A percentile compares a stretch with the other conserved stretches of the same genome.
Conservation (phyloP, 2,329 filamentous ascomycete genomes). For the Xylaria sp. region DNA sequence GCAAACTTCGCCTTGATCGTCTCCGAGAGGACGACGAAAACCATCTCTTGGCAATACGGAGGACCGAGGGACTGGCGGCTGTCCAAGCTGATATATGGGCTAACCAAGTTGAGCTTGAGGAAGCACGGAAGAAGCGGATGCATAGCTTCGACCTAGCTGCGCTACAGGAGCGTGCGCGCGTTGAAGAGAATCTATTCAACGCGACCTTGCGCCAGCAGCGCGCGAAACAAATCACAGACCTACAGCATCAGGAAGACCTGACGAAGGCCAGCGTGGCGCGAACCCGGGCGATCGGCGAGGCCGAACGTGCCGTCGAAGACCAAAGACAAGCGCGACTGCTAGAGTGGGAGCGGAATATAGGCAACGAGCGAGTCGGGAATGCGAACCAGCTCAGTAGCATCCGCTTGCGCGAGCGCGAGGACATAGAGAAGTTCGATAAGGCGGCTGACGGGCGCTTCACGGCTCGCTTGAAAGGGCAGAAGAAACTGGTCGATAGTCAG, state of each 20-base stretch:
- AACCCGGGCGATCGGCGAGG: constrained; percentile 51
- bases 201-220: constrained; percentile 45
- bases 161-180: constrained; percentile 51
- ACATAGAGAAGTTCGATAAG: constrained; percentile 55
- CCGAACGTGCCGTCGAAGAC: constrained; percentile 54
- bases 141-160: constrained; percentile 53
- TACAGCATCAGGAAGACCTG: constrained; percentile 55
- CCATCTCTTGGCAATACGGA: constrained; percentile 53
- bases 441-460: constrained; percentile 53
- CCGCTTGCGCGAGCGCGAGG: constrained; percentile 56
- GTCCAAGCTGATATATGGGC: constrained; percentile 58
- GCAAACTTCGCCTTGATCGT: constrained; percentile 53
- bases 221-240: constrained; percentile 43
- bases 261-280: constrained; percentile 53
- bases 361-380: constrained; percentile 53
- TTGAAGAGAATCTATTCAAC: constrained; percentile 53
- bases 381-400: constrained; percentile 57
- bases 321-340: constrained; percentile 51
- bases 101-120: constrained; percentile 57
- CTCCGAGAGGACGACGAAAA: constrained; percentile 55
- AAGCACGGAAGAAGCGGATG: constrained; percentile 53
- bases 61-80: constrained; percentile 57
- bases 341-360: constrained; percentile 55
- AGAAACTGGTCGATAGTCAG: constrained; percentile 55
- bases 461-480: constrained; percentile 56